Percentiles rank a stretch among this genome's conserved stretches.
phyloP scores from a whole-genome alignment of 257 asterid genomes.

The Orobanche coerulescens region DNA sequence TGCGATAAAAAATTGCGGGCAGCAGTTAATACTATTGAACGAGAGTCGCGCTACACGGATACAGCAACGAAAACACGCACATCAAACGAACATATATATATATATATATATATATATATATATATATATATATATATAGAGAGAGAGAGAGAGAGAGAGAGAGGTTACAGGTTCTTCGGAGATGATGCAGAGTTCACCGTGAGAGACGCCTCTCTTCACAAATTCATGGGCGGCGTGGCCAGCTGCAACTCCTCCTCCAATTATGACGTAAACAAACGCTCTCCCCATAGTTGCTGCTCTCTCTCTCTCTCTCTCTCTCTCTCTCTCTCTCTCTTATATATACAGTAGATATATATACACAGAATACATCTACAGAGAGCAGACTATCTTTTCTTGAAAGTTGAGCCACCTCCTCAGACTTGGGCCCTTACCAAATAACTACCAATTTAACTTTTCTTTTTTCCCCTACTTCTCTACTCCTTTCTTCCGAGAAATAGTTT shows the following conservation, averaged over 20 bases:
- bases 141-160: conserved; percentile 13
- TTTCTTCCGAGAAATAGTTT: too few relatives aligned
- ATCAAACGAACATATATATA: conserved; percentile 1
- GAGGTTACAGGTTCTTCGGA: conserved; percentile 74
- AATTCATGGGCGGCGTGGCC: conserved; percentile 94
- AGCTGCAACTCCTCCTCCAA: conserved; percentile 95
- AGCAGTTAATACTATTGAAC: conserved; percentile 2
- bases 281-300: conserved; percentile 61
- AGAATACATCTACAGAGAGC: neutral
- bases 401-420: conserved; percentile 30
- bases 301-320: conserved; percentile 2
- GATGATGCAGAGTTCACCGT: conserved; percentile 90
- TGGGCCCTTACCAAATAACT: conserved; percentile 24
- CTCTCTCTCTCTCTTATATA: neutral
- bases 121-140: too few relatives aligned
- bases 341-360: too few relatives aligned
- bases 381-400: conserved; percentile 28
- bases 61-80: neutral
- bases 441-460: conserved; percentile 23
- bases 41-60: neutral
- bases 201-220: conserved; percentile 59
- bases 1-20: conserved; percentile 13
- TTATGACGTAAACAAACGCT: conserved; percentile 82
- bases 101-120: too few relatives aligned
- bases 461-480: too few relatives aligned